Evolutionary conservation across 805 yeast species (phyloP).

Genomic region (Kregervanrija pseudodelftensis): DNA sequence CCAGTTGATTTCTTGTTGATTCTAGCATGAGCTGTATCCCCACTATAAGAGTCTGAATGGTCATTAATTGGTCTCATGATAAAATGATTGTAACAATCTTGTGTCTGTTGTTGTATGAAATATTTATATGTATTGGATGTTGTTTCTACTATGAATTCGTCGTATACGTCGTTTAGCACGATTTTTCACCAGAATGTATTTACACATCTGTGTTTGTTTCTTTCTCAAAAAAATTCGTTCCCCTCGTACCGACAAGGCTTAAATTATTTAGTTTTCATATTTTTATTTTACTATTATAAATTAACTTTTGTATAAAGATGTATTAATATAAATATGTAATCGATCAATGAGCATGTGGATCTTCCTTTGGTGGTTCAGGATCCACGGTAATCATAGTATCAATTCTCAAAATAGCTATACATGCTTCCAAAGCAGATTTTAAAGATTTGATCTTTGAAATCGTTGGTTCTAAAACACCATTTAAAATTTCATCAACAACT

Average conservation of each 20-base stretch:
- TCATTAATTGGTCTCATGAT: no score
- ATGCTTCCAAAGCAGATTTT: slow-evolving; percentile 95
- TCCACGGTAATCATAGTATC: slow-evolving; percentile 98
- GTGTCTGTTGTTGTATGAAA: neutral
- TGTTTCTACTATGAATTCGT: neutral
- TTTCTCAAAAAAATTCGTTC: slow-evolving; percentile 1
- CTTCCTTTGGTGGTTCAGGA: slow-evolving; percentile 90
- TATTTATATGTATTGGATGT: neutral
- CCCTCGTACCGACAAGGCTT: slow-evolving; percentile 8
- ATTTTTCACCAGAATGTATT: neutral
- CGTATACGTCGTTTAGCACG: neutral
- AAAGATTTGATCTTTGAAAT: slow-evolving; percentile 86
- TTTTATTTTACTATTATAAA: neutral
- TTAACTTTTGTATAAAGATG: neutral
- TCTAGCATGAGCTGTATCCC: slow-evolving; percentile 12
- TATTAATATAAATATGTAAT: neutral
- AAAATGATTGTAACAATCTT: no score
- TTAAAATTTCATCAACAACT: slow-evolving; percentile 73
- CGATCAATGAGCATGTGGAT: slow-evolving; percentile 74
- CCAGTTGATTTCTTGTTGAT: slow-evolving; percentile 42
- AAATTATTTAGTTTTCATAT: neutral
- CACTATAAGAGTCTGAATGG: no score
- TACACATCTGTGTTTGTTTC: neutral
- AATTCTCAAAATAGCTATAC: slow-evolving; percentile 93
- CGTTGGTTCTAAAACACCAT: slow-evolving; percentile 95